Evolutionary conservation across 495 filamentous ascomycete genomes (phyloP).

Genomic region (Penicillium roqueforti): DNA sequence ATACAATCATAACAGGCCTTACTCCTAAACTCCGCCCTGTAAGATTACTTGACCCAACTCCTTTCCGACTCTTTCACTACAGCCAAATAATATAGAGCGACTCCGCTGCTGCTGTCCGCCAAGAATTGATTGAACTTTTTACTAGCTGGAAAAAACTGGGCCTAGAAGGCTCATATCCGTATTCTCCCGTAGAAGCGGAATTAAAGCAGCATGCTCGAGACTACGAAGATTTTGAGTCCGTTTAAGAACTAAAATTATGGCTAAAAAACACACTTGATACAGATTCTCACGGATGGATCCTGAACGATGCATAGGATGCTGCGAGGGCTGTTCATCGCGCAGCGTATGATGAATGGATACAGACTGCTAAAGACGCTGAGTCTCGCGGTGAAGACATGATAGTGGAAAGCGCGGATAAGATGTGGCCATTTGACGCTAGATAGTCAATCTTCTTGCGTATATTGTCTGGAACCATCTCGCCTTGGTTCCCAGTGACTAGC

Average conservation of each 20-base stretch:
- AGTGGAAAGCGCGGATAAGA: constrained; percentile 25
- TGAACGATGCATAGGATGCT: constrained; percentile 32
- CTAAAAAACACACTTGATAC: constrained; percentile 13
- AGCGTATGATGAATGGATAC: constrained; percentile 30
- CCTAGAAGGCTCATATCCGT: constrained; percentile 33
- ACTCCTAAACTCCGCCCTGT: constrained; percentile 32
- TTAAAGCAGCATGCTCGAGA: constrained; percentile 26
- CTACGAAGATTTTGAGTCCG: constrained; percentile 34
- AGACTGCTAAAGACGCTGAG: constrained; percentile 30
- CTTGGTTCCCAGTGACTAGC: too few species aligned
- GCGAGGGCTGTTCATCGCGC: constrained; percentile 29
- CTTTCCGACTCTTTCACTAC: constrained; percentile 41
- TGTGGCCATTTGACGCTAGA: constrained; percentile 16
- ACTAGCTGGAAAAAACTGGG: constrained; percentile 35
- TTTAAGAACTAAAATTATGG: constrained; percentile 31
- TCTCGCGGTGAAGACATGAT: constrained; percentile 23
- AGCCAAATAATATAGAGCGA: constrained; percentile 40
- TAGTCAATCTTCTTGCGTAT: too few species aligned
- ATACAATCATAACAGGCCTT: constrained; percentile 32
- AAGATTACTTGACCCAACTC: constrained; percentile 31
- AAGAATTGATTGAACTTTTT: constrained; percentile 38
- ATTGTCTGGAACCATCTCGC: too few species aligned
- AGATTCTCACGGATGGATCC: constrained; percentile 30
- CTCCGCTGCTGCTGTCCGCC: constrained; percentile 30
- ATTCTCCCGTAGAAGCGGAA: constrained; percentile 29